Conservation (phyloP, 352 stramenopile genomes). For the Phytophthora pinifolia region DNA sequence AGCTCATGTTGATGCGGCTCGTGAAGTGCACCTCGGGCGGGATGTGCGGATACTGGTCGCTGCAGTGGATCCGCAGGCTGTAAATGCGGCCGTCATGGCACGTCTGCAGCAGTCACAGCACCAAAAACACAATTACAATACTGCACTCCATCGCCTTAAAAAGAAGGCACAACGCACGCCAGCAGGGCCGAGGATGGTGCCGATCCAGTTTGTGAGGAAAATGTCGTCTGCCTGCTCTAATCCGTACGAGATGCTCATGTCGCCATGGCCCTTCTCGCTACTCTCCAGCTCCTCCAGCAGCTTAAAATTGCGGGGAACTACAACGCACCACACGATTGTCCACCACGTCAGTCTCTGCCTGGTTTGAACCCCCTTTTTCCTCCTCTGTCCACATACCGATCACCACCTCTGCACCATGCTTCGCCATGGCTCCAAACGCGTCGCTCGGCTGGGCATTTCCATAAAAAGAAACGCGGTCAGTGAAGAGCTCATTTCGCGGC, state of each 20-base stretch:
- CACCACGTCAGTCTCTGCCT: neutral
- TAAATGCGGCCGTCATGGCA: constrained; percentile 97
- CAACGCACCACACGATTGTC: neutral
- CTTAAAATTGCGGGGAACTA: constrained; percentile 94
- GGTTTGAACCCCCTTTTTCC: neutral
- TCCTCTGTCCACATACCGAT: constrained; percentile 43
- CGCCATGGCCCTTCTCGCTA: constrained; percentile 91
- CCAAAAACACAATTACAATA: neutral
- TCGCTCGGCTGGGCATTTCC: constrained; percentile 16
- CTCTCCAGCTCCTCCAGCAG: constrained; percentile 92
- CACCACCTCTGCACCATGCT: constrained; percentile 79
- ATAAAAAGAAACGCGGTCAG: constrained; percentile 11
- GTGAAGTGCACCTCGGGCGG: constrained; percentile 95
- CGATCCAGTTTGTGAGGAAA: constrained; percentile 98
- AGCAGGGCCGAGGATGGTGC: constrained; percentile 95
- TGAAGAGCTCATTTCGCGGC: constrained; percentile 12
- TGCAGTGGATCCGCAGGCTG: constrained; percentile 93
- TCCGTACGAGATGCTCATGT: constrained; percentile 95
- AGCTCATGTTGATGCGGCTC: constrained; percentile 97
- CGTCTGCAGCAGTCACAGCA: constrained; percentile 60
- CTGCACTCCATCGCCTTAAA: neutral
- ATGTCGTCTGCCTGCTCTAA: constrained; percentile 97
- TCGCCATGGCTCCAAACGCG: constrained; percentile 55
- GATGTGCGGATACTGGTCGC: constrained; percentile 93
- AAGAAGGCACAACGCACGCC: constrained; percentile 72